A percentile compares a stretch with the other conserved stretches of the same genome.
phyloP scores from a whole-genome alignment of 2,329 filamentous ascomycete species.

The Xylariaceae sp. region DNA sequence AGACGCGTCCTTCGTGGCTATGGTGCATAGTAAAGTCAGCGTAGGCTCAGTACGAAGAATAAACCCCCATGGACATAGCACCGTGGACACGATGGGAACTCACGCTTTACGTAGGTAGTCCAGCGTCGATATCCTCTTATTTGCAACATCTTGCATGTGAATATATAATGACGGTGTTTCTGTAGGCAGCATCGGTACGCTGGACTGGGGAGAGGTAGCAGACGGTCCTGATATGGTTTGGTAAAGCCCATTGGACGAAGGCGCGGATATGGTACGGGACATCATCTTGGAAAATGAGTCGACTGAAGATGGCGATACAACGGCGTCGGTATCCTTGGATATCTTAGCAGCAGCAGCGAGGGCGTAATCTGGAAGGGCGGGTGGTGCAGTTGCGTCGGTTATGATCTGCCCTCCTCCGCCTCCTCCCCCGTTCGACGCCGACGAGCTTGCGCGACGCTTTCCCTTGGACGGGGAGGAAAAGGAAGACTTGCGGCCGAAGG shows the following conservation, averaged over 20 bases:
- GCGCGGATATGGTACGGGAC: constrained; percentile 47
- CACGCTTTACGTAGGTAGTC: constrained; percentile 93
- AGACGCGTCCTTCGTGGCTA: constrained; percentile 91
- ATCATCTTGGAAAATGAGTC: constrained; percentile 55
- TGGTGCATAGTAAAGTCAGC: constrained; percentile 5
- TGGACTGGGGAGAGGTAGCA: constrained; percentile 34
- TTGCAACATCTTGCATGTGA: constrained; percentile 82
- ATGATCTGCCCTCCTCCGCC: constrained; percentile 44
- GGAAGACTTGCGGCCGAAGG: constrained; percentile 61
- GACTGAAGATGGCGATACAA: constrained; percentile 43
- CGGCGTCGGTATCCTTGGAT: constrained; percentile 40
- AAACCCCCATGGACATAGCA: background rate
- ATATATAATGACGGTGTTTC: constrained; percentile 60
- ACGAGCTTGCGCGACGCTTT: constrained; percentile 52
- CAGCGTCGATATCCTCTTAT: constrained; percentile 91
- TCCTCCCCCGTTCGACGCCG: constrained; percentile 44
- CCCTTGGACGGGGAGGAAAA: constrained; percentile 50
- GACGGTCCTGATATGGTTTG: constrained; percentile 35
- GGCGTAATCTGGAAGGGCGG: constrained; percentile 62
- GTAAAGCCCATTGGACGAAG: constrained; percentile 18
- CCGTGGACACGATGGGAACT: constrained; percentile 45
- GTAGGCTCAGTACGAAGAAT: background rate
- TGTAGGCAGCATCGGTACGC: constrained; percentile 46
- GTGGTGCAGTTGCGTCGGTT: constrained; percentile 56
- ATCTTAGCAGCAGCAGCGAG: constrained; percentile 56